These are phyloP conservation scores for Neonectria punicea DNA, from an alignment of 2,329 filamentous ascomycete genomes.

Conservation along the genomic window DNA sequence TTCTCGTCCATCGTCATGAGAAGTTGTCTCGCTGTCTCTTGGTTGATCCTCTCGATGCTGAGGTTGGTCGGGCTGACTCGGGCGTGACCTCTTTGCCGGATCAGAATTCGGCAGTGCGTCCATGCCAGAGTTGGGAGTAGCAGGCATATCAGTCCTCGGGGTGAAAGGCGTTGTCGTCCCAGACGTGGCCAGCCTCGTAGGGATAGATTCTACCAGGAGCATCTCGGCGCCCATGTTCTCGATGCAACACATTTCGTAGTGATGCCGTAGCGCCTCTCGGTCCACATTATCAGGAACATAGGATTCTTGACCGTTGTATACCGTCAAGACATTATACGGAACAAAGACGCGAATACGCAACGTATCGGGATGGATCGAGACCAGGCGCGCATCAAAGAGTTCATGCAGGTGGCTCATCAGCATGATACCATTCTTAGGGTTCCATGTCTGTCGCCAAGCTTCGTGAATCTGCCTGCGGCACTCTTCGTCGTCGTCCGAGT, in stretches of 20 bases:
- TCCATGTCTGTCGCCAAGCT: slow-evolving; percentile 22
- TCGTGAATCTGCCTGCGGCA: slow-evolving; percentile 1
- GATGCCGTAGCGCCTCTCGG: neutral
- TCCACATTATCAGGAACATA: neutral
- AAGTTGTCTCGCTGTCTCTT: neutral
- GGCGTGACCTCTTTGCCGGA: neutral
- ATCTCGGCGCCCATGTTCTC: slow-evolving; percentile 10
- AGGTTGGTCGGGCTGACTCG: neutral
- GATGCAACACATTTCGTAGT: slow-evolving; percentile 3
- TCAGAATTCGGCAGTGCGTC: neutral
- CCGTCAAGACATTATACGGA: neutral
- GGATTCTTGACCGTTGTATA: neutral
- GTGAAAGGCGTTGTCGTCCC: neutral
- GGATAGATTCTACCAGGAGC: neutral
- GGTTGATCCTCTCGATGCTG: neutral
- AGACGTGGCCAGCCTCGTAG: neutral
- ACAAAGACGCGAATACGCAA: neutral
- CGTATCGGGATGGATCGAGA: neutral
- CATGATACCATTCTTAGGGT: neutral
- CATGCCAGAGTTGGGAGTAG: neutral
- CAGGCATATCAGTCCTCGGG: neutral
- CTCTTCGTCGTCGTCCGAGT: too few species aligned
- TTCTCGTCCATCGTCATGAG: too few species aligned
- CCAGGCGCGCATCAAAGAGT: neutral
- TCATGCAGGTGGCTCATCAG: neutral